These are phyloP conservation scores for Pistacia atlantica DNA, from an alignment of 345 rosid genomes.

Conservation along the genomic window DNA sequence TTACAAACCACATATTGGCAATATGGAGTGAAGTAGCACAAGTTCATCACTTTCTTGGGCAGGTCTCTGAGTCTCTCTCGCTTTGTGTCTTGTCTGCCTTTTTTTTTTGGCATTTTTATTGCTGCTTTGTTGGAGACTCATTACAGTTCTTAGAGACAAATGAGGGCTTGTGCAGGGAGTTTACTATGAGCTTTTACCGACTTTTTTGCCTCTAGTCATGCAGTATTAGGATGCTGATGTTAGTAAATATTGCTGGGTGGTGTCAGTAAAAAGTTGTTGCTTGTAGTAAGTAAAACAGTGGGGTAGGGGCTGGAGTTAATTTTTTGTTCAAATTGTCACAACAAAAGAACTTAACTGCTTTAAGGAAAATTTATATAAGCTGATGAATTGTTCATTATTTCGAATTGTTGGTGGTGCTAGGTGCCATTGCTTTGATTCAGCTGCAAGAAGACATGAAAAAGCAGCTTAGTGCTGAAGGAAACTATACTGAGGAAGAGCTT, in stretches of 20 bases:
- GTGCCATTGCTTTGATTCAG: slow-evolving; percentile 96
- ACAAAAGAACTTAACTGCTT: not conserved
- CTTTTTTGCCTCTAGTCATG: slow-evolving; percentile 3
- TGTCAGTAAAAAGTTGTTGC: not conserved
- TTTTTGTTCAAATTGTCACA: slow-evolving; percentile 1
- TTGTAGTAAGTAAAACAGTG: not conserved
- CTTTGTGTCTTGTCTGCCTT: not conserved
- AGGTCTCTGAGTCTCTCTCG: not conserved
- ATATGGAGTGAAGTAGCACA: slow-evolving; percentile 7
- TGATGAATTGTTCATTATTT: slow-evolving; percentile 2
- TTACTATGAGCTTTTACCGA: not conserved
- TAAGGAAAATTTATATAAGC: not conserved
- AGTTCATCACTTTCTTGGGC: not conserved
- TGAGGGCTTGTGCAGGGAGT: not conserved
- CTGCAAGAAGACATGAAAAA: slow-evolving; percentile 97
- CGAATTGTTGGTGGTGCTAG: slow-evolving; percentile 43
- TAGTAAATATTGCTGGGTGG: not conserved
- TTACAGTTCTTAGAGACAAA: not conserved
- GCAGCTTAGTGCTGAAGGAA: slow-evolving; percentile 81
- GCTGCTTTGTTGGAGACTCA: not conserved
- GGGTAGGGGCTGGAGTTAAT: not conserved
- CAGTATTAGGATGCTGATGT: not conserved
- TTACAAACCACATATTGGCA: not conserved
- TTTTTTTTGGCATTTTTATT: not conserved
- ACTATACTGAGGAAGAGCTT: slow-evolving; percentile 88